A percentile compares a stretch with the other conserved stretches of the same genome.
Conservation (phyloP, 148 eudicot species). For the Diospyros kaki region DNA sequence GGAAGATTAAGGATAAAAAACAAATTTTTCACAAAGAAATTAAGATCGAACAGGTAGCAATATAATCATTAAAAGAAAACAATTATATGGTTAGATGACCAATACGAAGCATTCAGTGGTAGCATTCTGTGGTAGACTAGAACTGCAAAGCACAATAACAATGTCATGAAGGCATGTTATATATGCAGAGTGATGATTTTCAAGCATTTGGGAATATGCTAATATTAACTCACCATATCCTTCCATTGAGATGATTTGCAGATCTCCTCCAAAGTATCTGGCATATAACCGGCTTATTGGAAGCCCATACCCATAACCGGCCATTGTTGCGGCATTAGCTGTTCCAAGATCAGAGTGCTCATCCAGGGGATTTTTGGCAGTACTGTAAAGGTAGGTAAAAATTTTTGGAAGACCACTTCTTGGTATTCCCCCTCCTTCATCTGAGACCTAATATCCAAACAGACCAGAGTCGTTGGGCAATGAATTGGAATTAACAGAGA, state of each 20-base stretch:
- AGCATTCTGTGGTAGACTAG: no score
- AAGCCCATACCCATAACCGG: constrained; percentile 95
- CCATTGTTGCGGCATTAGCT: constrained; percentile 66
- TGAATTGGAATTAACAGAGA: background rate
- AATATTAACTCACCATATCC: constrained; percentile 66
- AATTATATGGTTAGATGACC: no score
- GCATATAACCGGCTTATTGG: constrained; percentile 95
- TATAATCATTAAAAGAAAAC: no score
- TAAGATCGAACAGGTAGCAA: no score
- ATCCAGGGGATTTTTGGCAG: constrained; percentile 73
- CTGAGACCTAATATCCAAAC: constrained; percentile 59
- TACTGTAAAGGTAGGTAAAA: constrained; percentile 96
- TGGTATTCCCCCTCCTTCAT: constrained; percentile 99
- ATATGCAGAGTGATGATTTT: background rate
- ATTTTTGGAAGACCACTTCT: constrained; percentile 91
- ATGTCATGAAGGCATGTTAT: background rate
- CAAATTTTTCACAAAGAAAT: no score
- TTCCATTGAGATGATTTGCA: constrained; percentile 96
- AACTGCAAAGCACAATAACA: no score
- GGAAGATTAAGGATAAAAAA: background rate
- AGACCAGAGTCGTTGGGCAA: constrained; percentile 1
- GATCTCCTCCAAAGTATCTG: constrained; percentile 92
- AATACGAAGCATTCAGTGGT: no score
- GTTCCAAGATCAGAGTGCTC: constrained; percentile 54
- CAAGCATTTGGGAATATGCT: background rate